These are phyloP conservation scores for Trametes cingulata DNA, from an alignment of 768 basidiomycete species.

Conservation along the genomic window DNA sequence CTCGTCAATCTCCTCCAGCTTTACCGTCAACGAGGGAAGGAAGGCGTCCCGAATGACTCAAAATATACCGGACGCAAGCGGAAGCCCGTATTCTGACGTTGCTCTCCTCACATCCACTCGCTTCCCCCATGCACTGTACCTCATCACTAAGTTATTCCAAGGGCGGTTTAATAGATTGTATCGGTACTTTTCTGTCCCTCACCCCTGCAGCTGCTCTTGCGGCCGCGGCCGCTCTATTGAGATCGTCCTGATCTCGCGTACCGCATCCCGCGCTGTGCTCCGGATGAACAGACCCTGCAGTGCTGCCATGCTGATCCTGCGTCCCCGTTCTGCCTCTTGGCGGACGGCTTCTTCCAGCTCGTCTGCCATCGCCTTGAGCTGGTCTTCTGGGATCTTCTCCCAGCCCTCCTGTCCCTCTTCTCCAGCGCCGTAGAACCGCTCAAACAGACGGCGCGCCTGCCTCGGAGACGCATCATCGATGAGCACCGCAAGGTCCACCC, in stretches of 20 bases:
- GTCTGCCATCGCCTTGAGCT: conserved; percentile 49
- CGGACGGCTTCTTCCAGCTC: conserved; percentile 56
- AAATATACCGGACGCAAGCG: conserved; percentile 93
- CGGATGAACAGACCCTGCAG: conserved; percentile 95
- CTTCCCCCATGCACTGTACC: neutral
- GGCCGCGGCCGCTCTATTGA: conserved; percentile 10
- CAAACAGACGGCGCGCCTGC: conserved; percentile 79
- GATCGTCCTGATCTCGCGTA: conserved; percentile 49
- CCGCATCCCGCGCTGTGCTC: conserved; percentile 56
- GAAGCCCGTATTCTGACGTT: conserved; percentile 65
- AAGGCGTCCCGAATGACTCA: conserved; percentile 80
- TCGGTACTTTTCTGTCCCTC: conserved; percentile 11
- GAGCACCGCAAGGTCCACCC: conserved; percentile 83
- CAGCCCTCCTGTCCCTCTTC: conserved; percentile 24
- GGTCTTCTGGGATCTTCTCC: conserved; percentile 38
- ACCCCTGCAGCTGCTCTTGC: neutral
- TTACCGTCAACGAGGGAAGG: conserved; percentile 84
- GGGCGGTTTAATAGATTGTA: conserved; percentile 10
- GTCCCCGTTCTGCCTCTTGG: conserved; percentile 50
- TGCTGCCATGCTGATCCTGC: conserved; percentile 89
- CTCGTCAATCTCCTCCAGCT: conserved; percentile 44
- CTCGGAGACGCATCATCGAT: conserved; percentile 84
- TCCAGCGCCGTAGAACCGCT: conserved; percentile 69
- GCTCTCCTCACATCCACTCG: neutral
- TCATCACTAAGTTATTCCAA: conserved; percentile 5